Evolutionary conservation across 768 basidiomycete species (phyloP).

Genomic region (Clitopilus hobsonii): DNA sequence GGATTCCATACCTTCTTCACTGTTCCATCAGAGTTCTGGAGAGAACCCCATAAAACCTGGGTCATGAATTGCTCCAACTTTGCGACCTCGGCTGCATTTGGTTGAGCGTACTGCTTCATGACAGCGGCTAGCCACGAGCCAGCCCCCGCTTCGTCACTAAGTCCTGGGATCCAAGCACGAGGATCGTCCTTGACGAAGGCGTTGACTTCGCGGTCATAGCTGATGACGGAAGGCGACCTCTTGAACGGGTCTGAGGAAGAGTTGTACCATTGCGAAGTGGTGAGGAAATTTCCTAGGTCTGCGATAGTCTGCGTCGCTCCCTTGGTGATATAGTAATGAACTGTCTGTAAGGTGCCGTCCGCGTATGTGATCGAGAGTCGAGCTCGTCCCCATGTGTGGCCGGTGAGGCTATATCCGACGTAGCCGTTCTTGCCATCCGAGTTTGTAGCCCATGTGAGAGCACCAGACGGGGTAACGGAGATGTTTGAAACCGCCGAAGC

Average conservation of each 20-base stretch:
- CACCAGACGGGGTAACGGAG: constrained; percentile 39
- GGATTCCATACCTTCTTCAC: constrained; percentile 40
- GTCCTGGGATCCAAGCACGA: constrained; percentile 55
- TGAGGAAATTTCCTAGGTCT: constrained; percentile 51
- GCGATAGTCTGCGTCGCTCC: constrained; percentile 37
- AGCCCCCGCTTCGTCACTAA: constrained; percentile 58
- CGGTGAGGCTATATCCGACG: constrained; percentile 44
- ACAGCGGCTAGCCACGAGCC: constrained; percentile 53
- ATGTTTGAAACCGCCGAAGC: constrained; percentile 35
- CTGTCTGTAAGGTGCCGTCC: constrained; percentile 47
- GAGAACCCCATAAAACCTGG: constrained; percentile 40
- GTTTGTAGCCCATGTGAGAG: constrained; percentile 40
- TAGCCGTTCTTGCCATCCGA: constrained; percentile 38
- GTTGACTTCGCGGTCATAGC: constrained; percentile 48
- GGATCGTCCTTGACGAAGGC: constrained; percentile 45
- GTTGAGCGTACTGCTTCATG: constrained; percentile 54
- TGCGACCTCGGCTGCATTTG: constrained; percentile 45
- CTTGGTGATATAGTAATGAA: constrained; percentile 49
- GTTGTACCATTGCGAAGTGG: constrained; percentile 50
- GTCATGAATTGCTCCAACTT: constrained; percentile 48
- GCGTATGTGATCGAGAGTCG: constrained; percentile 44
- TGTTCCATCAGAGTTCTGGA: constrained; percentile 49
- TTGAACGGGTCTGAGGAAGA: constrained; percentile 45
- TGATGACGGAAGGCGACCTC: constrained; percentile 49
- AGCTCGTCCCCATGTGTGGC: constrained; percentile 41